Base-by-base conservation (phyloP, 441 rosid genomes). In the Adansonia rubrostipa region DNA sequence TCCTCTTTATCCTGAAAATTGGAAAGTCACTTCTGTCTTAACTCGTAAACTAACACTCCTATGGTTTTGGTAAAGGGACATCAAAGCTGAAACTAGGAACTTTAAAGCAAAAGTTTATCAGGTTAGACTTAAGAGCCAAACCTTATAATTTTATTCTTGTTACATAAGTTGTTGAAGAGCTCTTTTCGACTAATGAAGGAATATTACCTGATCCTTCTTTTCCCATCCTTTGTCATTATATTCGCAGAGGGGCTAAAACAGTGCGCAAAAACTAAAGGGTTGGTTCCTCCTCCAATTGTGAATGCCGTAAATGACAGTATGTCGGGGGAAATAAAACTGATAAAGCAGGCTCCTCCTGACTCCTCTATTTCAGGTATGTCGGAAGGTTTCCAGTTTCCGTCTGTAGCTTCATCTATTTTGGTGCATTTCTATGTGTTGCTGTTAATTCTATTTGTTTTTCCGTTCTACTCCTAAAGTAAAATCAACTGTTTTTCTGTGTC, bases 201-300 rank as follows among this genome's bases (percentile, higher is more conserved):
- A 60, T 47, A 15, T 62, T 24, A 62, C 45, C 24, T 67, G 19
- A 56, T 50, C 60, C 28, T 9, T 47, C 24, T 62, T 73, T 58
- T 15, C 71, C 53, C 64, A 7, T 9, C 44, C 36, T 19, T 54
- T 19, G 14, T 33, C 45, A 6, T 51, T 24, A 14, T 70, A 51
- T 75, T 24, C 50, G 47, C 87, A 94, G 97, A 85, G 89, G 86
- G 88, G 95, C 95, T 17, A 92, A 88, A 84, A 80, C 87, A 75
- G 82, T 90, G 78, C 75, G 90, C 77, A 89, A 83, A 47, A 77
- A n/a, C 77, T 60, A 86, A 82, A 76, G 86, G 84, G 77, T 65
- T 75, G 58, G 77, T 87, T 53, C 83, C 81, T 75, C 72, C 82
- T 67, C 74, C 80, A 1, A 77, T 48, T 76, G 51, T 80, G 33